phyloP scores from a whole-genome alignment of 805 yeast genomes.

The Candida anglica region DNA sequence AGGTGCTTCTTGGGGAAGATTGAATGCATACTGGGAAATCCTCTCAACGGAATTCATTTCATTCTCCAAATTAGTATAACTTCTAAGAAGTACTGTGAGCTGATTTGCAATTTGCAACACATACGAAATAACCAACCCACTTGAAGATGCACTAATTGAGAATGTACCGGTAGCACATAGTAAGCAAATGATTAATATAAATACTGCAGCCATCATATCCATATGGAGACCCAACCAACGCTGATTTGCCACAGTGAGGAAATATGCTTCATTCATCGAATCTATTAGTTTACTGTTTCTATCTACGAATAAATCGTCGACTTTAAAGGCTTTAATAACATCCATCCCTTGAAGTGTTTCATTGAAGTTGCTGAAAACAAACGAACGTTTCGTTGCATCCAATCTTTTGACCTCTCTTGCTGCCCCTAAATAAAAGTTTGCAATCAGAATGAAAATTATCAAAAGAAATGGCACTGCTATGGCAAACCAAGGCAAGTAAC shows the following conservation, averaged over 20 bases:
- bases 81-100: conserved; percentile 42
- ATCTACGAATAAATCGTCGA: conserved; percentile 40
- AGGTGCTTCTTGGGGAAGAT: conserved; percentile 59
- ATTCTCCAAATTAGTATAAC: conserved; percentile 44
- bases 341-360: conserved; percentile 64
- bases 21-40: conserved; percentile 38
- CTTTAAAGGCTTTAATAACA: conserved; percentile 57
- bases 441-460: conserved; percentile 36
- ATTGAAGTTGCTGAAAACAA: conserved; percentile 64
- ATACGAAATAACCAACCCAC: conserved; percentile 64
- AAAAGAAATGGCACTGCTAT: conserved; percentile 55
- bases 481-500: conserved; percentile 73
- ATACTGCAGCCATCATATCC: conserved; percentile 47
- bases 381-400: conserved; percentile 66
- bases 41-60: conserved; percentile 52
- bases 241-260: conserved; percentile 58
- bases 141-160: conserved; percentile 41
- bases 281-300: conserved; percentile 47
- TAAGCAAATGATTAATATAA: conserved; percentile 47
- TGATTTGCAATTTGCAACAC: conserved; percentile 50
- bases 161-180: conserved; percentile 16
- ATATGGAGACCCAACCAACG: conserved; percentile 66
- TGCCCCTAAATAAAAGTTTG: conserved; percentile 61
- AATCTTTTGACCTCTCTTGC: conserved; percentile 72
- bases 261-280: conserved; percentile 64